phyloP scores from a whole-genome alignment of 2,329 filamentous ascomycete species.

The Paradendryphiella salina region DNA sequence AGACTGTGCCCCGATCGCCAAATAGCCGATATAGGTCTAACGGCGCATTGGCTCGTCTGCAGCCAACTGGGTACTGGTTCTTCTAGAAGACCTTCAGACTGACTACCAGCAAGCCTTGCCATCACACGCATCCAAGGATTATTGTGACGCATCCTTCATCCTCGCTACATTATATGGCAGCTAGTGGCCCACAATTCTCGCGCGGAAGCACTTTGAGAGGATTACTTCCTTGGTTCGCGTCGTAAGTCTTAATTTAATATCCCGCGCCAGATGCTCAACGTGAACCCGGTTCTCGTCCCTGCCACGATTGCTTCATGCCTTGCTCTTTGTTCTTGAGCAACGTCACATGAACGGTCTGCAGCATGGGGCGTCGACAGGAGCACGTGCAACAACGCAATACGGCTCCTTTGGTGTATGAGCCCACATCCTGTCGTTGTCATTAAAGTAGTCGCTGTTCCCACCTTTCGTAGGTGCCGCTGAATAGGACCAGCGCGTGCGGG shows the following conservation, averaged over 20 bases:
- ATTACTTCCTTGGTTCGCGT: constrained; percentile 12
- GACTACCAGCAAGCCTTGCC: constrained; percentile 8
- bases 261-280: constrained; percentile 26
- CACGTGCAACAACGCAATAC: constrained; percentile 38
- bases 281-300: constrained; percentile 19
- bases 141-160: neutral
- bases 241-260: constrained; percentile 29
- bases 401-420: constrained; percentile 27
- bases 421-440: neutral
- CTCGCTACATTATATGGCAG: neutral
- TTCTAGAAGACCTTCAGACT: constrained; percentile 36
- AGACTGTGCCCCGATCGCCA: constrained; percentile 32
- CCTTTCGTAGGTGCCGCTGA: neutral
- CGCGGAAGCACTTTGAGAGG: constrained; percentile 13
- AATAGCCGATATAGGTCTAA: constrained; percentile 43
- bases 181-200: neutral
- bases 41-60: constrained; percentile 29
- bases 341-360: constrained; percentile 27
- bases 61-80: constrained; percentile 26
- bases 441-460: neutral
- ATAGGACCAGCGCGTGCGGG: constrained; percentile 1
- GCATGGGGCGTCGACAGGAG: constrained; percentile 31
- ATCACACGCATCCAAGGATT: neutral
- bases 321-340: constrained; percentile 17
- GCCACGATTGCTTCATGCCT: constrained; percentile 13